Base-by-base conservation (phyloP, 306 rosid species). In the Morella rubra region DNA sequence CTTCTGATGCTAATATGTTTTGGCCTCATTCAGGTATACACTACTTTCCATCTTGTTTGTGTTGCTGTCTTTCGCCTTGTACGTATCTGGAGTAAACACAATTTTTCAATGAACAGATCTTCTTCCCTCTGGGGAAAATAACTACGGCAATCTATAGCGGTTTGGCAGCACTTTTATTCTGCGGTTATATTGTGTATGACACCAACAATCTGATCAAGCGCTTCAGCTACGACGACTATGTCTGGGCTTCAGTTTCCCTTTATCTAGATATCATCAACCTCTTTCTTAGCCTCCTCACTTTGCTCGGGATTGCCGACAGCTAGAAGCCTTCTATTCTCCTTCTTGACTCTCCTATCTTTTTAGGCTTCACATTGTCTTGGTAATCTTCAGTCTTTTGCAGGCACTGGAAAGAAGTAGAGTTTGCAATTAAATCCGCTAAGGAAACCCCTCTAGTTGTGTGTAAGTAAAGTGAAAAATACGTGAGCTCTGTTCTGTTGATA, bases 131-230 rank as follows among this genome's bases (percentile, higher is more conserved):
- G 16, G 87, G 85, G 42, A 79, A 76, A 6, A n/a, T 77, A 5
- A 51, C 75, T 9, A 20, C 72, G 80, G 73, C 58, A 76, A 51
- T 77, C 19, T 55, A 53, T 61, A 66, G 84, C 10, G 84, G 77
- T 0, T 1, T 84, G 8, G 45, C 50, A 16, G 71, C 80, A 0
- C 44, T 84, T 8, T 6, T 84, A 8, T 74, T 76, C 40, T 53
- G 87, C 4, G 85, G 60, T 5, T 80, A 37, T 14, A 77, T 84
- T 16, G 74, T 81, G 0, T 81, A 81, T 71, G 82, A 81, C 75
- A 84, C 85, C 2, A 72, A 62, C 60, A 64, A 80, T 44, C 71
- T 84, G 19, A 84, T 84, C 49, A 84, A 84, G 69, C 73, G 82
- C 14, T 62, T 44, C 68, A 61, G 54, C 62, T 77, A 77, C 74